A percentile compares a stretch with the other conserved stretches of the same genome.
Conservation (phyloP, 2,329 filamentous ascomycete species). For the Boeremia exigua region DNA sequence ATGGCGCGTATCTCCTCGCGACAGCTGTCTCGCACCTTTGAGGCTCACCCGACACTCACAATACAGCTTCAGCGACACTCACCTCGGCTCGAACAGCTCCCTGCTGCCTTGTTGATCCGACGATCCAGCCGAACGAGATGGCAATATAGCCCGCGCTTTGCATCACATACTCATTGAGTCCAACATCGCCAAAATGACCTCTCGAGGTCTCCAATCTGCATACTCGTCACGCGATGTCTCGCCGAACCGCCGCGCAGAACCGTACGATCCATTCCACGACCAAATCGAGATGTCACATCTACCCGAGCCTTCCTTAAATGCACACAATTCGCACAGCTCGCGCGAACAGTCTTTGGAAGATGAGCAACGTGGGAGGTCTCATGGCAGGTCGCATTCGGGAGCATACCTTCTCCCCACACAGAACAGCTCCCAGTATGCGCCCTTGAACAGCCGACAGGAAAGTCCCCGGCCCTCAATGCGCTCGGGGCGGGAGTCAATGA, state of each 20-base stretch:
- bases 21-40: neutral
- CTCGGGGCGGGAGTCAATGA: conserved; percentile 30
- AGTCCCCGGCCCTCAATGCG: conserved; percentile 22
- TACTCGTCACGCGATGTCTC: conserved; percentile 35
- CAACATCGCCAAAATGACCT: conserved; percentile 29
- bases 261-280: conserved; percentile 34
- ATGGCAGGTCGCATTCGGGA: conserved; percentile 23
- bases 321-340: conserved; percentile 13
- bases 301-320: conserved; percentile 17
- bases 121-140: neutral
- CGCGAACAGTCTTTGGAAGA: conserved; percentile 21
- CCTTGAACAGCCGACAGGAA: conserved; percentile 20
- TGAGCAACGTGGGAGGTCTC: conserved; percentile 17
- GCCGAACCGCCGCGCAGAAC: conserved; percentile 32
- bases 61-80: neutral
- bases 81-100: neutral
- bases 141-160: neutral
- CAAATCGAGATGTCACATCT: conserved; percentile 39
- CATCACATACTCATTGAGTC: neutral
- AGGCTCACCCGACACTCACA: neutral
- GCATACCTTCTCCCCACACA: conserved; percentile 24
- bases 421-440: conserved; percentile 27
- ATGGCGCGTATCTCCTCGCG: conserved; percentile 5
- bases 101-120: neutral
- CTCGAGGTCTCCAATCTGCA: conserved; percentile 22